Evolutionary conservation across 108 stramenopile species (phyloP).

Genomic region (Fistulifera pelliculosa): DNA sequence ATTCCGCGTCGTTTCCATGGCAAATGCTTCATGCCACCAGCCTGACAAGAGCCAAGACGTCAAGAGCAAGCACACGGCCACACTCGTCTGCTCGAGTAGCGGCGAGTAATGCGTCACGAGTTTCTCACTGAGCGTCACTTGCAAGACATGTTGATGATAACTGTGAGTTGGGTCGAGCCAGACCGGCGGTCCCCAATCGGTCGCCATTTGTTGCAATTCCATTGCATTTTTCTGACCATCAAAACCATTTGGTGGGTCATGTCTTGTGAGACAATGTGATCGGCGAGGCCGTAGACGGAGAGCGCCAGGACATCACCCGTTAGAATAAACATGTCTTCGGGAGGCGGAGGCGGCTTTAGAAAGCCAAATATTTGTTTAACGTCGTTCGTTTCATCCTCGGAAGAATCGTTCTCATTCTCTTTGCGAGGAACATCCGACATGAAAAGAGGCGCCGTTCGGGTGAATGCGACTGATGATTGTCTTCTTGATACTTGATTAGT

Average conservation of each 20-base stretch:
- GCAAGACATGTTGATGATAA: conserved; percentile 13
- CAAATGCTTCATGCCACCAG: conserved; percentile 46
- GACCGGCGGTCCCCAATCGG: conserved; percentile 27
- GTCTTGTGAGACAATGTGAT: conserved; percentile 51
- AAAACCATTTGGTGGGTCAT: conserved; percentile 12
- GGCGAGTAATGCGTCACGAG: conserved; percentile 45
- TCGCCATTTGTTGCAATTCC: conserved; percentile 8
- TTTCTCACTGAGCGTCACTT: conserved; percentile 19
- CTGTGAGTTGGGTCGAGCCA: conserved; percentile 43
- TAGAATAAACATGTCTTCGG: conserved; percentile 66
- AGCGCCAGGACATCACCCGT: conserved; percentile 64
- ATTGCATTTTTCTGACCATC: neutral
- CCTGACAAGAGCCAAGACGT: conserved; percentile 65
- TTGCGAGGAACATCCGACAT: conserved; percentile 7
- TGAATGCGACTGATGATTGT: too few species aligned
- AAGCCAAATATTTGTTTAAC: neutral
- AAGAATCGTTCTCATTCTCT: neutral
- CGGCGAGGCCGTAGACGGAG: conserved; percentile 66
- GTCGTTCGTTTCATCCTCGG: neutral
- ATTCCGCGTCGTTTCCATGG: conserved; percentile 53
- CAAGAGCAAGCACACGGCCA: conserved; percentile 45
- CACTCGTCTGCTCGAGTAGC: conserved; percentile 39
- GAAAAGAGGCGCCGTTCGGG: neutral
- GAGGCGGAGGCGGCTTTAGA: conserved; percentile 53
- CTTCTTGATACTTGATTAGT: too few species aligned